Percentiles rank a stretch among this genome's conserved stretches.
Conservation (phyloP, 768 basidiomycete genomes). For the Boletus eberwhitei region DNA sequence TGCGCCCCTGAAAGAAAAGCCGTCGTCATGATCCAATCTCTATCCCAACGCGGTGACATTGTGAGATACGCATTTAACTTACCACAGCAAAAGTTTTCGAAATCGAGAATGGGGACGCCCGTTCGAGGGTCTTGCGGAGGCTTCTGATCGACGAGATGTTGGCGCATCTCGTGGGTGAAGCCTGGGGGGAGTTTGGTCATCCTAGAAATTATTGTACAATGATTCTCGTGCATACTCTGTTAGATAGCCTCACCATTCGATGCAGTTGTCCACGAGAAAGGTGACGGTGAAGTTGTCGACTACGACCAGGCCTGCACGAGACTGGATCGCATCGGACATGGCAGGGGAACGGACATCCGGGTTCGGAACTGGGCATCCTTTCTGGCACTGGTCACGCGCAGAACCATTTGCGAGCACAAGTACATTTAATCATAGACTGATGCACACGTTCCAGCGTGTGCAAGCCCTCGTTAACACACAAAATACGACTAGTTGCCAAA, state of each 20-base stretch:
- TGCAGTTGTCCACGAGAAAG: constrained; percentile 72
- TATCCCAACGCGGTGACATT: neutral
- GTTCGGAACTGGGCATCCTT: neutral
- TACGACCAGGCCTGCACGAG: constrained; percentile 18
- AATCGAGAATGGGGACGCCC: constrained; percentile 63
- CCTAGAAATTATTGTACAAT: constrained; percentile 37
- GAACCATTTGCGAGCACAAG: neutral
- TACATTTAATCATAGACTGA: neutral
- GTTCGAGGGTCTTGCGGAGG: constrained; percentile 42
- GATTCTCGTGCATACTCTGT: neutral
- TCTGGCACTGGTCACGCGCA: neutral
- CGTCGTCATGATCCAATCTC: neutral
- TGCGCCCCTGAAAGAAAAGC: constrained; percentile 57
- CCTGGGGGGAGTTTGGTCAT: constrained; percentile 78
- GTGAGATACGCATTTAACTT: constrained; percentile 12
- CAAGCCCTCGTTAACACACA: neutral
- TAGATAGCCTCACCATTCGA: constrained; percentile 63
- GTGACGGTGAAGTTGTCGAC: constrained; percentile 48
- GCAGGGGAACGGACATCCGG: neutral
- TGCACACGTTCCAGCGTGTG: constrained; percentile 9
- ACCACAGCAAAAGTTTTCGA: constrained; percentile 73
- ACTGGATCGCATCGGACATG: constrained; percentile 12
- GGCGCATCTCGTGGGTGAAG: constrained; percentile 67
- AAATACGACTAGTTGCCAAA: neutral
- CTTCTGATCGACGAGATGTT: constrained; percentile 53